phyloP scores from a whole-genome alignment of 768 basidiomycete genomes.

The Cystoderma amianthinum region DNA sequence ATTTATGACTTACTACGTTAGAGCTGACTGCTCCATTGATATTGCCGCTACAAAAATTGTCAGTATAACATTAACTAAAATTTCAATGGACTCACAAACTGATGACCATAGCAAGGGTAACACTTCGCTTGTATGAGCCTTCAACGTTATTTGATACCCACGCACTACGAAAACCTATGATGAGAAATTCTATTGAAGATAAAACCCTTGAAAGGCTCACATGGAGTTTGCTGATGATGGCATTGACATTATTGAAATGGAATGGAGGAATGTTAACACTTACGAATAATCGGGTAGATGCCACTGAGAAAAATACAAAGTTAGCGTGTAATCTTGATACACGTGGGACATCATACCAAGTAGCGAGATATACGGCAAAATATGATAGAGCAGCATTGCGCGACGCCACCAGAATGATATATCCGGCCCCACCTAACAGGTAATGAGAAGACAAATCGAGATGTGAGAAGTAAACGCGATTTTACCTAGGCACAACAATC shows the following conservation, averaged over 20 bases:
- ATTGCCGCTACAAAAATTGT: slow-evolving; percentile 42
- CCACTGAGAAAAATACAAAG: slow-evolving; percentile 31
- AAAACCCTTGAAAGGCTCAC: slow-evolving; percentile 23
- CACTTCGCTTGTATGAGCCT: slow-evolving; percentile 71
- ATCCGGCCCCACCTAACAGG: slow-evolving; percentile 46
- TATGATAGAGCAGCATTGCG: slow-evolving; percentile 61
- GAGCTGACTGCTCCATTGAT: slow-evolving; percentile 73
- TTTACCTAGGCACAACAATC: slow-evolving; percentile 28
- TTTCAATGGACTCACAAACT: slow-evolving; percentile 54
- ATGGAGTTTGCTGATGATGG: slow-evolving; percentile 46
- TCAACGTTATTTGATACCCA: slow-evolving; percentile 69
- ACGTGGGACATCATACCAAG: slow-evolving; percentile 36
- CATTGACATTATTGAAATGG: background rate
- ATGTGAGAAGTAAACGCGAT: background rate
- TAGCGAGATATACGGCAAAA: slow-evolving; percentile 65
- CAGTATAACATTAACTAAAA: slow-evolving; percentile 1
- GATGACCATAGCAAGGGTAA: slow-evolving; percentile 64
- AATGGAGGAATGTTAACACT: slow-evolving; percentile 19
- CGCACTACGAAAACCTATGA: slow-evolving; percentile 20
- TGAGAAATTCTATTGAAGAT: background rate
- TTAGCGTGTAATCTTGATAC: background rate
- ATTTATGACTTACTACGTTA: slow-evolving; percentile 52
- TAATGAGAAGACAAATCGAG: slow-evolving; percentile 1
- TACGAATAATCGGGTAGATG: slow-evolving; percentile 69
- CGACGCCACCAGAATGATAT: slow-evolving; percentile 64